These are phyloP conservation scores for Staphylotrichum tortipilum DNA, from an alignment of 495 filamentous ascomycete genomes.

Conservation along the genomic window DNA sequence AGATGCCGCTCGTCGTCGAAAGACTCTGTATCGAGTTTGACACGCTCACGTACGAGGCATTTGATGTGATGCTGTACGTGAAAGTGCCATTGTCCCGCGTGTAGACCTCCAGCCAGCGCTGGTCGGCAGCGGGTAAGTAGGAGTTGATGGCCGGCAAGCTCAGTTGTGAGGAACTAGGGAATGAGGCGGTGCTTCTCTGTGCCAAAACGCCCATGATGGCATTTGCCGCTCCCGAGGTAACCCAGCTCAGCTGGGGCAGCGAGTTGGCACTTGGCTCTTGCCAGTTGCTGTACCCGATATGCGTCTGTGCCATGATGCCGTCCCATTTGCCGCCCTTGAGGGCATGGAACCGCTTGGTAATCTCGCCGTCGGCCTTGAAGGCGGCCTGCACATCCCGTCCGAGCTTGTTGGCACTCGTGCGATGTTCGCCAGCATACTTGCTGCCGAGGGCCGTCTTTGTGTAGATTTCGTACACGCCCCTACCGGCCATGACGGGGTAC, in stretches of 20 bases:
- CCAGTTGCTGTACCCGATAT: conserved; percentile 35
- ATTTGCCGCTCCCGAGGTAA: conserved; percentile 32
- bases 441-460: conserved; percentile 20
- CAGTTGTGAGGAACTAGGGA: conserved; percentile 40
- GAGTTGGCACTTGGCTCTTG: conserved; percentile 51
- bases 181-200: conserved; percentile 42
- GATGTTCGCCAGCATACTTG: conserved; percentile 19
- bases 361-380: conserved; percentile 46
- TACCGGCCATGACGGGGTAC: conserved; percentile 50
- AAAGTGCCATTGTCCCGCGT: conserved; percentile 43
- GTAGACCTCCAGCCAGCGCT: conserved; percentile 52
- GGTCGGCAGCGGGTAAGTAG: conserved; percentile 34
- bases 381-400: conserved; percentile 42
- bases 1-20: conserved; percentile 21
- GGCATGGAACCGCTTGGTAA: conserved; percentile 48
- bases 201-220: conserved; percentile 50
- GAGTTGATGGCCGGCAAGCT: conserved; percentile 43
- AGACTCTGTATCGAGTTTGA: conserved; percentile 39
- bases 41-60: conserved; percentile 42
- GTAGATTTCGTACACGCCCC: conserved; percentile 29
- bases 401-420: conserved; percentile 35
- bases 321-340: conserved; percentile 56
- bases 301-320: conserved; percentile 33
- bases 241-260: conserved; percentile 38
- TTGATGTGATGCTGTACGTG: conserved; percentile 40